These are phyloP conservation scores for Claviceps sp. DNA, from an alignment of 2,329 filamentous ascomycete species.

Conservation along the genomic window DNA sequence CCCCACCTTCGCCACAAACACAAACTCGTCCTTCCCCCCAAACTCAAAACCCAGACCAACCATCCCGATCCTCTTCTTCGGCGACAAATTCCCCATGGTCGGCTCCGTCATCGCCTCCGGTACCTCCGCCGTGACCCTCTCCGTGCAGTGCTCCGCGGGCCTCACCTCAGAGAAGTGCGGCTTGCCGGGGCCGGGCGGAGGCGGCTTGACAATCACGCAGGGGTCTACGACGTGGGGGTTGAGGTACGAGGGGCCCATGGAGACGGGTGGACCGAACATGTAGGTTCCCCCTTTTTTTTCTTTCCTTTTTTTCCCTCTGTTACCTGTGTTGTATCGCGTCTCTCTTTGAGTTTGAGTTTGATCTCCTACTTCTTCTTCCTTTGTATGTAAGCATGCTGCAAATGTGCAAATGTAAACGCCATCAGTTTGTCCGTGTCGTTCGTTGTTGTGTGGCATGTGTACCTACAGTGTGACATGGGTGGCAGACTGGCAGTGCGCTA, in stretches of 20 bases:
- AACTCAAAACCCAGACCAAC: constrained; percentile 10
- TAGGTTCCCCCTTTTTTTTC: not conserved
- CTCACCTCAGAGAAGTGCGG: constrained; percentile 14
- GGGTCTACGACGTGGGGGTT: constrained; percentile 15
- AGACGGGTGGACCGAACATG: not conserved
- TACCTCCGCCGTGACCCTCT: constrained; percentile 17
- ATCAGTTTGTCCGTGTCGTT: too few relatives aligned
- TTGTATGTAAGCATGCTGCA: not conserved
- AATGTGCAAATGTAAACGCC: too few relatives aligned
- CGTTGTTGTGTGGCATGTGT: too few relatives aligned
- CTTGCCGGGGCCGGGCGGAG: not conserved
- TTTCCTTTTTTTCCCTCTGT: not conserved
- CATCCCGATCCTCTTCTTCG: constrained; percentile 14
- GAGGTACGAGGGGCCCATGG: constrained; percentile 2
- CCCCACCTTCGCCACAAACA: constrained; percentile 10
- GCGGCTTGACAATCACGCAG: constrained; percentile 13
- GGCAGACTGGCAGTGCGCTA: too few relatives aligned
- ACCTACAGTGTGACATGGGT: too few relatives aligned
- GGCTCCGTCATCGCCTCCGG: constrained; percentile 19
- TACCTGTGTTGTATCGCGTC: too few relatives aligned
- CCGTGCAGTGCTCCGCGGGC: constrained; percentile 13
- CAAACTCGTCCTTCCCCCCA: not conserved
- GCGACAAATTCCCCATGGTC: constrained; percentile 11
- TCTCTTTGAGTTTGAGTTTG: too few relatives aligned
- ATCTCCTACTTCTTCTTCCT: not conserved